A percentile compares a stretch with the other conserved stretches of the same genome.
Conservation (phyloP, 805 yeast genomes). For the Kluyveromyces aestuarii region DNA sequence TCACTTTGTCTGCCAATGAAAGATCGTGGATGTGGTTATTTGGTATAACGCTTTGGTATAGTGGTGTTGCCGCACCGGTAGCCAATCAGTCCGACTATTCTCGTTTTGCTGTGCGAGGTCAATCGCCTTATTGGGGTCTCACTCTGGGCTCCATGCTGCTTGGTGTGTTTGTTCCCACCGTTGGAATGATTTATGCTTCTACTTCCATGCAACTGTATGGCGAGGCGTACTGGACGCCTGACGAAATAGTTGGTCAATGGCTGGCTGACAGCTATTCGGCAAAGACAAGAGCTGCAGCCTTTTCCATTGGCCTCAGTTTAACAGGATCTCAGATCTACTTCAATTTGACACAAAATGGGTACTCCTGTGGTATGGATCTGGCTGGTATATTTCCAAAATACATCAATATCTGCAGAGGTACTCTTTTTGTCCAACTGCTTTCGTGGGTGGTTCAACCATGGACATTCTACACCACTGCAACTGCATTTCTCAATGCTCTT, state of each 20-base stretch:
- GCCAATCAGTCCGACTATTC: slow-evolving; percentile 33
- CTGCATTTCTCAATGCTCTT: slow-evolving; percentile 28
- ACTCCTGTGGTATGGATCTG: slow-evolving; percentile 31
- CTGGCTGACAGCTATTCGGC: slow-evolving; percentile 26
- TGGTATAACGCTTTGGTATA: slow-evolving; percentile 33
- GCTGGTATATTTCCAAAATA: slow-evolving; percentile 25
- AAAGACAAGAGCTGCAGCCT: slow-evolving; percentile 29
- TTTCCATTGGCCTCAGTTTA: slow-evolving; percentile 29
- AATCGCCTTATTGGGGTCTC: slow-evolving; percentile 21
- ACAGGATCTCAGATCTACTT: slow-evolving; percentile 26
- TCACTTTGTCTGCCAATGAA: slow-evolving; percentile 17
- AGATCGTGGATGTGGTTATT: slow-evolving; percentile 35
- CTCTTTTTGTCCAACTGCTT: slow-evolving; percentile 17
- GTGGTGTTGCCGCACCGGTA: slow-evolving; percentile 32
- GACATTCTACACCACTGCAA: slow-evolving; percentile 28
- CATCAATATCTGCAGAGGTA: slow-evolving; percentile 28
- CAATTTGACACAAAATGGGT: slow-evolving; percentile 27
- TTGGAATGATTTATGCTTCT: slow-evolving; percentile 29
- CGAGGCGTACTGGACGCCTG: slow-evolving; percentile 29
- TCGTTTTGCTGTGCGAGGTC: slow-evolving; percentile 22
- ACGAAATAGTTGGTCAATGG: slow-evolving; percentile 30
- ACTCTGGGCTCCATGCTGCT: slow-evolving; percentile 25
- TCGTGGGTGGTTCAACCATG: slow-evolving; percentile 31
- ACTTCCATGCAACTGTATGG: slow-evolving; percentile 27
- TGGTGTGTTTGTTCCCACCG: slow-evolving; percentile 29